phyloP scores from a whole-genome alignment of 148 eudicot species.

The Rhododendron ovatum region DNA sequence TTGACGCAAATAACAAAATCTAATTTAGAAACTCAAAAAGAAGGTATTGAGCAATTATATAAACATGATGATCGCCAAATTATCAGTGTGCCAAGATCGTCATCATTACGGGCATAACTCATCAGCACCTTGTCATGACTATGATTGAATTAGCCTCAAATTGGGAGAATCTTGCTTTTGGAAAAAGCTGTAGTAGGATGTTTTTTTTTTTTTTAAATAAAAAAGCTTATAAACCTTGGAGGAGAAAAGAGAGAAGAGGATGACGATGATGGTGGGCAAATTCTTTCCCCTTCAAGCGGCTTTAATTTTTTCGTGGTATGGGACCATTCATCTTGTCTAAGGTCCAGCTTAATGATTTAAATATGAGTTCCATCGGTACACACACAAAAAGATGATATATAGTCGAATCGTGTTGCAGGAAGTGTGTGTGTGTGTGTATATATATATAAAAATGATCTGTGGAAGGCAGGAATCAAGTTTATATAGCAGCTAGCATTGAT shows the following conservation, averaged over 20 bases:
- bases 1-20: background rate
- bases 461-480: no score
- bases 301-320: background rate
- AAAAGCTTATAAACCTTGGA: background rate
- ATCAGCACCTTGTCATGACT: background rate
- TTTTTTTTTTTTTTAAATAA: background rate
- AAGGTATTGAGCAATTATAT: background rate
- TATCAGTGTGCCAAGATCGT: background rate
- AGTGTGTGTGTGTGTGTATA: no score
- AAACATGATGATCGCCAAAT: background rate
- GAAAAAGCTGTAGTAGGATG: background rate
- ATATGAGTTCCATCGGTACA: background rate
- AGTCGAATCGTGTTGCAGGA: background rate
- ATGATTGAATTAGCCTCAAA: background rate
- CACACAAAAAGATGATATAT: background rate
- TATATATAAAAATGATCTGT: no score
- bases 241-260: background rate
- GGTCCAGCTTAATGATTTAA: background rate
- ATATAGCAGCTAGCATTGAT: background rate
- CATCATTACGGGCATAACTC: background rate
- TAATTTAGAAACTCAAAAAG: slow-evolving; percentile 3
- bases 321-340: background rate
- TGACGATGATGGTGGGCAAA: background rate
- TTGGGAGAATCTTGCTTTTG: slow-evolving; percentile 8
- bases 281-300: background rate